Conservation (phyloP, 345 rosid genomes). For the Cochlearia excelsa region DNA sequence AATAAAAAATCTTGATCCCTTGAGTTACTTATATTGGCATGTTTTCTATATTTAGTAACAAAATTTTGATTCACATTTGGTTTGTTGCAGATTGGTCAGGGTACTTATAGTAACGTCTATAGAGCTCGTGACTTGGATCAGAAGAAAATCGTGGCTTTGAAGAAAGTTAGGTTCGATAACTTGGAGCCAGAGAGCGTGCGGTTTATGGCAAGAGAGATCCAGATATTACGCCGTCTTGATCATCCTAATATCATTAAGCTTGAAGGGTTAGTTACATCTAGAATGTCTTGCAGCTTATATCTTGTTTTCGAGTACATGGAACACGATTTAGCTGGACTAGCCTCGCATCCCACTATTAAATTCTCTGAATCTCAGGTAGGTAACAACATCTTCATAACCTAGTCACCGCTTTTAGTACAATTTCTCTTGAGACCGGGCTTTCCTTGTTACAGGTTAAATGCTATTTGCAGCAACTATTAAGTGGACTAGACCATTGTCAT, state of each 20-base stretch:
- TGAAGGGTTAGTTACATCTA: slow-evolving; percentile 96
- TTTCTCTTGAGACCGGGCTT: not conserved
- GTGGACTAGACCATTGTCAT: slow-evolving; percentile 94
- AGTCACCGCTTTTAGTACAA: not conserved
- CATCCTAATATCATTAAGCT: slow-evolving; percentile 92
- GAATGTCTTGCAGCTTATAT: slow-evolving; percentile 98
- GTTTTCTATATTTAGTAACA: slow-evolving; percentile 21
- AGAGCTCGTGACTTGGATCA: slow-evolving; percentile 95
- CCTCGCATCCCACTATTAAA: slow-evolving; percentile 81
- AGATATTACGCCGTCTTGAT: slow-evolving; percentile 86
- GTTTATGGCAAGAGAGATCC: slow-evolving; percentile 97
- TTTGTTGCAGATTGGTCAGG: slow-evolving; percentile 89
- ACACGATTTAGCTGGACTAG: slow-evolving; percentile 95
- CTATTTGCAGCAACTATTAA: slow-evolving; percentile 81
- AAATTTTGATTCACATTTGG: slow-evolving; percentile 1
- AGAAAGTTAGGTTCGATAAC: slow-evolving; percentile 95
- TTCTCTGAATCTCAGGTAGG: slow-evolving; percentile 90
- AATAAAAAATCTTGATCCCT: slow-evolving; percentile 26
- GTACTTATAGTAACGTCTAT: slow-evolving; percentile 94
- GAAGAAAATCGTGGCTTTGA: slow-evolving; percentile 88
- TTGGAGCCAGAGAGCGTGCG: slow-evolving; percentile 96
- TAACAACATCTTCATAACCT: not conserved
- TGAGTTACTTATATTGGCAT: slow-evolving; percentile 25
- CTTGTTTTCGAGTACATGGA: slow-evolving; percentile 99
- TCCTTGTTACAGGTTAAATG: slow-evolving; percentile 76